phyloP scores from a whole-genome alignment of 2,329 filamentous ascomycete species.

The Cordyceps cicadae region DNA sequence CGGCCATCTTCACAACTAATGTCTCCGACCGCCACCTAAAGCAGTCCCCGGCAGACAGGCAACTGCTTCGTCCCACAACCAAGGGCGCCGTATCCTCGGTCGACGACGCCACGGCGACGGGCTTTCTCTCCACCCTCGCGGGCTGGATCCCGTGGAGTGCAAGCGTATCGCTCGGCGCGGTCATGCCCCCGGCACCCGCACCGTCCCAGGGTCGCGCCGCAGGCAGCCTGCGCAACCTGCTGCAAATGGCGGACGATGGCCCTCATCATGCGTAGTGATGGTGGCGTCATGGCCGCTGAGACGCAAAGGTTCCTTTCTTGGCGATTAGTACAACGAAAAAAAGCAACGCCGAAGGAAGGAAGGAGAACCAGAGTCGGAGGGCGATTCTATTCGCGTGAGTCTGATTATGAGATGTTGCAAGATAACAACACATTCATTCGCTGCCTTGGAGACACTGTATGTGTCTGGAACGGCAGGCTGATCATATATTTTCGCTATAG shows the following conservation, averaged over 20 bases:
- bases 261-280: not conserved
- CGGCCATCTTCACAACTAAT: not conserved
- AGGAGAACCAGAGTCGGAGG: no score
- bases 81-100: constrained; percentile 1
- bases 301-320: not conserved
- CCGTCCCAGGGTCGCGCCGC: constrained; percentile 41
- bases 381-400: no score
- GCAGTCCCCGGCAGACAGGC: not conserved
- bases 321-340: not conserved
- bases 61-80: constrained; percentile 11
- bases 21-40: not conserved
- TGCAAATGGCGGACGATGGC: constrained; percentile 24
- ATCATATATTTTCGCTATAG: no score
- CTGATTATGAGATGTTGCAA: no score
- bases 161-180: constrained; percentile 15
- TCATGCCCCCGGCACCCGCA: not conserved
- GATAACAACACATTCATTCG: no score
- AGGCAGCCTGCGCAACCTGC: constrained; percentile 45
- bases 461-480: no score
- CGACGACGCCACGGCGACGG: constrained; percentile 8
- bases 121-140: constrained; percentile 11
- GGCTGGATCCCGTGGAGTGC: constrained; percentile 13
- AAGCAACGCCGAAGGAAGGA: not conserved
- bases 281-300: not conserved
- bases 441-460: no score